Conservation (phyloP, 768 basidiomycete species). For the Hygrophorus russula region DNA sequence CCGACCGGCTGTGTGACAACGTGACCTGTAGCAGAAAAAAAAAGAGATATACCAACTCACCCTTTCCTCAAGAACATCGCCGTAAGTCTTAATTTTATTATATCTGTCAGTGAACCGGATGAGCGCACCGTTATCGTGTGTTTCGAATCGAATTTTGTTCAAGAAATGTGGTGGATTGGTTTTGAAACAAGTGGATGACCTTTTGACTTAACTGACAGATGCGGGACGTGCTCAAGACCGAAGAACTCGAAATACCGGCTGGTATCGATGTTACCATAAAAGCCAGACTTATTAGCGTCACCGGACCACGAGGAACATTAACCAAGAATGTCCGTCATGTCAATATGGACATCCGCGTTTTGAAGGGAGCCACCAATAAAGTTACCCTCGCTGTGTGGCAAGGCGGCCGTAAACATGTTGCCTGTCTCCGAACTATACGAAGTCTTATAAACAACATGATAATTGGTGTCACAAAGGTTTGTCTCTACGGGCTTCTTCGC, state of each 20-base stretch:
- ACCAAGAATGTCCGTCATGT: constrained; percentile 89
- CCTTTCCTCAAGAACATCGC: neutral
- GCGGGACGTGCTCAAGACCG: constrained; percentile 88
- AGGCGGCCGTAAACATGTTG: constrained; percentile 96
- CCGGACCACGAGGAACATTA: constrained; percentile 86
- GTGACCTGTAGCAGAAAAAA: neutral
- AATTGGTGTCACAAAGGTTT: constrained; percentile 89
- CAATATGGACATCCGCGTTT: constrained; percentile 84
- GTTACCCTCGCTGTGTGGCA: constrained; percentile 96
- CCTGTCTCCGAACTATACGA: constrained; percentile 93
- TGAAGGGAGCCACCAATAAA: constrained; percentile 68
- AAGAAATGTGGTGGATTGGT: constrained; percentile 25
- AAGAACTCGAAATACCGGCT: constrained; percentile 85
- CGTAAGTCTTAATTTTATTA: neutral
- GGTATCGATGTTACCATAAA: constrained; percentile 81
- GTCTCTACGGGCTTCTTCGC: constrained; percentile 7
- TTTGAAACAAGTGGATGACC: constrained; percentile 22
- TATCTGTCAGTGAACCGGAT: neutral
- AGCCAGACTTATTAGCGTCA: constrained; percentile 84
- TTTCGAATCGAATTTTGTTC: constrained; percentile 15
- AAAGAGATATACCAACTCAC: neutral
- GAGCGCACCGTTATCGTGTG: too few relatives aligned
- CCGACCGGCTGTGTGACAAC: neutral
- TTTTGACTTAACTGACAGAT: constrained; percentile 44
- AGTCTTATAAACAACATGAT: constrained; percentile 97